Base-by-base conservation (phyloP, 2,329 filamentous ascomycete species). In the Neofusicoccum parvum region DNA sequence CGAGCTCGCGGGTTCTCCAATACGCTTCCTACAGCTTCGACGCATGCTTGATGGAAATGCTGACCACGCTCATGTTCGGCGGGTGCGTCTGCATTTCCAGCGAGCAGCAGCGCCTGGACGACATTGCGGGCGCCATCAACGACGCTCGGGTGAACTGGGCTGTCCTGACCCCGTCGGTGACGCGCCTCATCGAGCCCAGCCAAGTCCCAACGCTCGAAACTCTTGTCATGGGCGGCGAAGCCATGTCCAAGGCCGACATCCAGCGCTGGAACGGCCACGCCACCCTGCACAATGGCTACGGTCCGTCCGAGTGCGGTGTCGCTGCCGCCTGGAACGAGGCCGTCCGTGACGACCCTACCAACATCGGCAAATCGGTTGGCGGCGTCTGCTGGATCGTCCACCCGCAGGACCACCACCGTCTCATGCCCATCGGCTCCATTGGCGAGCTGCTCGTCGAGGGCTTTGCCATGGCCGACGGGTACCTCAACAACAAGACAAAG, bases 101-200 rank as follows among this genome's bases (percentile, higher is more conserved):
- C 1, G 75, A 78, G 20, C 69, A 75, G 43, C 82, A 87, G 72
- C 76, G 63, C 69, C 73, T 56, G 6, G 51, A 56, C 17, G 81
- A 87, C 62, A 76, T 88, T 3, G 74, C 79, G 1, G 82, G 80
- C 1, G 81, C 80, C 0, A 84, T 41, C 37, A 60, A 48, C 39
- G 11, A 36, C 20, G 39, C 41, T 23, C 20, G 39, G 14, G 56
- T 48, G 32, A 78, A 70, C 20, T 68, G 75, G 45, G 75, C 75
- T 7, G 72, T 74, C 11, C 73, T 78, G 73, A 78, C 76, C 12
- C 76, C 76, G 14, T 76, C 75, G 2, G 73, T 78, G 1, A 75
- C 73, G 32, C 71, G 81, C 69, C 74, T 74, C 3, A 67, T 78
- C 5, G 73, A 75, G 15, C 74, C 81, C 0, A 73, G 77, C 43